These are phyloP conservation scores for Microstegium vimineum DNA, from an alignment of 176 grass and related monocot genomes.

Conservation along the genomic window DNA sequence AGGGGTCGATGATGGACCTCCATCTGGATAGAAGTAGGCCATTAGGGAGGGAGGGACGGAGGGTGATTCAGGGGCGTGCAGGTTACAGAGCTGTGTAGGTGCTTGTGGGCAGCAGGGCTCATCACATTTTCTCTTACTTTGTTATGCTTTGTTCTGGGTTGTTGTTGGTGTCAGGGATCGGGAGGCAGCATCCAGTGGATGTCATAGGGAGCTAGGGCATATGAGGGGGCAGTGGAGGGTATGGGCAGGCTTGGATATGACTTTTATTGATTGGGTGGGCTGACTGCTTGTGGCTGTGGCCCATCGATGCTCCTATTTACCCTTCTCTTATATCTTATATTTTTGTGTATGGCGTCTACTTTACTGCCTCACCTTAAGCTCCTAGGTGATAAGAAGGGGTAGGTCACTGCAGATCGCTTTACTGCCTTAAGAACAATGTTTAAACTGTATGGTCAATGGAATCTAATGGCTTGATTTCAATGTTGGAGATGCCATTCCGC, in stretches of 20 bases:
- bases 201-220: not conserved
- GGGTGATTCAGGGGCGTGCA: not conserved
- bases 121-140: not conserved
- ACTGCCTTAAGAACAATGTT: not conserved
- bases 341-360: not conserved
- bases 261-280: not conserved
- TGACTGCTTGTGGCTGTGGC: not conserved
- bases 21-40: not conserved
- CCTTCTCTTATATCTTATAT: too few relatives aligned
- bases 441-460: too few relatives aligned
- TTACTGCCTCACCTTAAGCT: not conserved
- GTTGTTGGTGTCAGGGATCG: not conserved
- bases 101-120: not conserved
- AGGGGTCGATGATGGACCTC: not conserved
- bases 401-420: not conserved
- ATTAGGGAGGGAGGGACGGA: not conserved
- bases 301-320: not conserved
- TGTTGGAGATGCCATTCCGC: not conserved
- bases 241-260: not conserved
- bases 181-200: not conserved
- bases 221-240: not conserved
- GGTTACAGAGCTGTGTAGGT: too few relatives aligned
- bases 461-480: not conserved
- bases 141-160: not conserved
- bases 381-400: not conserved